Percentiles rank a stretch among this genome's conserved stretches.
Conservation (phyloP, 2,329 filamentous ascomycete genomes). For the Nothomitra cinnamomea region DNA sequence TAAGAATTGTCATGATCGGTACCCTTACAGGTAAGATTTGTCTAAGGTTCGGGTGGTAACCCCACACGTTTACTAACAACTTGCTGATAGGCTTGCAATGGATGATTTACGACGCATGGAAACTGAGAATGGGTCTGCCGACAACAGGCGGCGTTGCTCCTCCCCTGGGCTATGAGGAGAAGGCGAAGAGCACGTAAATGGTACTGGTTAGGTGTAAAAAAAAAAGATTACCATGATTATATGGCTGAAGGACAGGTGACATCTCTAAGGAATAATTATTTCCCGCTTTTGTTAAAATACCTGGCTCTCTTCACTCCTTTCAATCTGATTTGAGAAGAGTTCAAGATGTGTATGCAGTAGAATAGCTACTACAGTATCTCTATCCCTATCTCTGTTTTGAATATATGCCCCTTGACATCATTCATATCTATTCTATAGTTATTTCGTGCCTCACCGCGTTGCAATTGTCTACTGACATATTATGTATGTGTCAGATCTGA, state of each 20-base stretch:
- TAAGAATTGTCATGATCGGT: constrained; percentile 81
- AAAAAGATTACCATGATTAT: not conserved
- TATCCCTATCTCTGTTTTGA: not conserved
- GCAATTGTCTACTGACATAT: too few species aligned
- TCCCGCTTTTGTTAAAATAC: not conserved
- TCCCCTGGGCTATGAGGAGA: constrained; percentile 14
- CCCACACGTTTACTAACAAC: not conserved
- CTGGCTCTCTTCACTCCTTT: constrained; percentile 1
- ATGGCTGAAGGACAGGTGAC: not conserved
- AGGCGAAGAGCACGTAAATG: not conserved
- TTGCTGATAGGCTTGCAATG: constrained; percentile 61
- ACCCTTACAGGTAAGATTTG: constrained; percentile 30
- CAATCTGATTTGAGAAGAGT: not conserved
- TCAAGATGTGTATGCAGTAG: not conserved
- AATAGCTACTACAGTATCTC: not conserved
- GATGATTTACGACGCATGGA: constrained; percentile 77
- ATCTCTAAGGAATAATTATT: not conserved
- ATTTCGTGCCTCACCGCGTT: too few species aligned
- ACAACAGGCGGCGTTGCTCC: constrained; percentile 55
- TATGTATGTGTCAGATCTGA: too few species aligned
- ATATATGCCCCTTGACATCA: too few species aligned
- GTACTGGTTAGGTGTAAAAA: not conserved
- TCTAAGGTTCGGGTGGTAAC: not conserved
- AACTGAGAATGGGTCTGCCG: constrained; percentile 76
- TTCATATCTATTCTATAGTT: too few species aligned